A percentile compares a stretch with the other conserved stretches of the same genome.
phyloP scores from a whole-genome alignment of 225 moss, liverwort and hornwort genomes.

The Takakia lepidozioides region DNA sequence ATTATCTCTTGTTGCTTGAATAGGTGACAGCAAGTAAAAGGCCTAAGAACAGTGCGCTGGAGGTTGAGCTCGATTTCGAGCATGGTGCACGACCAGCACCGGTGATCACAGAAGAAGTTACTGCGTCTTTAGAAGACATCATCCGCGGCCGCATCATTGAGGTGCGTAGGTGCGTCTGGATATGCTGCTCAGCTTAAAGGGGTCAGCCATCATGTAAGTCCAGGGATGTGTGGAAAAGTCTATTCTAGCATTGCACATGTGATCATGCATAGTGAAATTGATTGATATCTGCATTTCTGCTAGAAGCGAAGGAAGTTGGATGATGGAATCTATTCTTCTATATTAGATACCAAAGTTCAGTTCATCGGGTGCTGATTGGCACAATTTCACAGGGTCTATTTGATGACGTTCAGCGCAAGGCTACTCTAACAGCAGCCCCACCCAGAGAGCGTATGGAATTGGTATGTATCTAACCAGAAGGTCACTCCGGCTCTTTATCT shows the following conservation, averaged over 20 bases:
- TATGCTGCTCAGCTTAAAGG: too few relatives aligned
- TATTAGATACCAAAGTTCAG: too few relatives aligned
- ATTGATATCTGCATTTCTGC: too few relatives aligned
- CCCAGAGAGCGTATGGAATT: slow-evolving; percentile 68
- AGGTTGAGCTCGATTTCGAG: slow-evolving; percentile 96
- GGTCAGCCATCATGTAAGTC: too few relatives aligned
- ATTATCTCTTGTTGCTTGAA: too few relatives aligned
- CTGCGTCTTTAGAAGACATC: slow-evolving; percentile 81
- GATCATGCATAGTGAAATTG: too few relatives aligned
- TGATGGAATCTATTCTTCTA: too few relatives aligned
- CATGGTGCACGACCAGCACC: slow-evolving; percentile 91
- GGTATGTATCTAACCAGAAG: slow-evolving; percentile 42
- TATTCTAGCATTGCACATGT: too few relatives aligned
- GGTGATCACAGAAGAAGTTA: slow-evolving; percentile 85
- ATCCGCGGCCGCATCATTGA: slow-evolving; percentile 79
- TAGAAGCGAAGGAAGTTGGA: too few relatives aligned
- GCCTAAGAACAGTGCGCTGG: slow-evolving; percentile 88
- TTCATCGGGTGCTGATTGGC: too few relatives aligned
- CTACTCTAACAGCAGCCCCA: slow-evolving; percentile 29
- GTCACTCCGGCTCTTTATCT: too few relatives aligned
- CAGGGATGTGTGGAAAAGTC: too few relatives aligned
- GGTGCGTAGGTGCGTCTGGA: slow-evolving; percentile 48
- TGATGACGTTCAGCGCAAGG: slow-evolving; percentile 67
- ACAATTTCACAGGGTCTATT: slow-evolving; percentile 39
- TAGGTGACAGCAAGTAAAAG: slow-evolving; percentile 88